These are phyloP conservation scores for Pachyrhizus erosus DNA, from an alignment of 306 rosid genomes.

Conservation along the genomic window DNA sequence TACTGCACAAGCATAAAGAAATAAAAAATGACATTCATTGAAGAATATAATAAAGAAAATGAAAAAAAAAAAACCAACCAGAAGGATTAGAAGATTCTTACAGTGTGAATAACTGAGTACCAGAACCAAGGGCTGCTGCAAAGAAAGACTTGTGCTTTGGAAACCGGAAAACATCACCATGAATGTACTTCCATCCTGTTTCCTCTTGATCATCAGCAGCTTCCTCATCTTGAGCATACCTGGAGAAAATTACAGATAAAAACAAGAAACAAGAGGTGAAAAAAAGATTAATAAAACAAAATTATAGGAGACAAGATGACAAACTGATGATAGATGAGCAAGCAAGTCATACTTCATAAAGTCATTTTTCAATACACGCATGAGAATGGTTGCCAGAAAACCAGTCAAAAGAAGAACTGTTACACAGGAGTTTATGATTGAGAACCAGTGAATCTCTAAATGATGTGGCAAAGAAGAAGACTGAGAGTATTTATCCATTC, in stretches of 20 bases:
- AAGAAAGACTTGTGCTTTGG: slow-evolving; percentile 85
- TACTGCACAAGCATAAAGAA: slow-evolving; percentile 61
- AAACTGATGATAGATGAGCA: slow-evolving; percentile 17
- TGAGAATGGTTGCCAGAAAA: slow-evolving; percentile 95
- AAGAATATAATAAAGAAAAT: background rate
- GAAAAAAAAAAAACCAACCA: background rate
- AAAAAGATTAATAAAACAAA: background rate
- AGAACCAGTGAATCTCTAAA: slow-evolving; percentile 98
- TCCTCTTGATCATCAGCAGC: slow-evolving; percentile 99
- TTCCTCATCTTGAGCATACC: slow-evolving; percentile 99
- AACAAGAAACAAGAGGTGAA: slow-evolving; percentile 17
- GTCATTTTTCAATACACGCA: slow-evolving; percentile 98
- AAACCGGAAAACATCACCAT: slow-evolving; percentile 95
- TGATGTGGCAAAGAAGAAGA: slow-evolving; percentile 96
- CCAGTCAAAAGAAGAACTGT: slow-evolving; percentile 98
- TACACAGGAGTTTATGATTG: slow-evolving; percentile 94
- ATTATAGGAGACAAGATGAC: slow-evolving; percentile 10
- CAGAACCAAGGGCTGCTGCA: slow-evolving; percentile 97
- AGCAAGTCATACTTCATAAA: slow-evolving; percentile 83
- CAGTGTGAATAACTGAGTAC: slow-evolving; percentile 93
- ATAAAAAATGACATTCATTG: slow-evolving; percentile 32
- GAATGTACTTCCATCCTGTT: slow-evolving; percentile 98
- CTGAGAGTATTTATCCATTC: slow-evolving; percentile 97
- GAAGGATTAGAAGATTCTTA: slow-evolving; percentile 52
- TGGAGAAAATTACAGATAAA: slow-evolving; percentile 37